phyloP scores from a whole-genome alignment of 2,329 filamentous ascomycete genomes.

The Diatrype stigma region DNA sequence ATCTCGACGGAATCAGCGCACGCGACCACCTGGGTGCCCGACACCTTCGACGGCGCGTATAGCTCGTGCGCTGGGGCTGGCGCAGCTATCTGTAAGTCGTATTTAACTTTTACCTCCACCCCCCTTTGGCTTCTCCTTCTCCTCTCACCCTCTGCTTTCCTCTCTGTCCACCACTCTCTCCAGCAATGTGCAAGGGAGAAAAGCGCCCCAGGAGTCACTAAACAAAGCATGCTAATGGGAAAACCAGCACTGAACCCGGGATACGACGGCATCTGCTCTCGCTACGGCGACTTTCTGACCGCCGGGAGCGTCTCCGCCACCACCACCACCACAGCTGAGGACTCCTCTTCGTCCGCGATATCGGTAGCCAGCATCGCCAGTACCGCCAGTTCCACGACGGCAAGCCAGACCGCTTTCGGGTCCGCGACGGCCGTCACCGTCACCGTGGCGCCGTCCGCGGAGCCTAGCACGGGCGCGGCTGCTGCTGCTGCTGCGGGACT shows the following conservation, averaged over 20 bases:
- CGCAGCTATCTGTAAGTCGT: background rate
- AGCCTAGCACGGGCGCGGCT: background rate
- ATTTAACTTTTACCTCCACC: background rate
- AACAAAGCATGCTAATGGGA: background rate
- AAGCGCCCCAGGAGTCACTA: too few species aligned
- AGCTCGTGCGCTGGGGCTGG: conserved; percentile 6
- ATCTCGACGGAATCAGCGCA: background rate
- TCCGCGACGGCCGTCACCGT: conserved; percentile 4
- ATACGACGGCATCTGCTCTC: background rate
- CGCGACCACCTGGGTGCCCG: conserved; percentile 3
- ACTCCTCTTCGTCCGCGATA: background rate
- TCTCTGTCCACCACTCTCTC: too few species aligned
- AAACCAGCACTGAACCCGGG: background rate
- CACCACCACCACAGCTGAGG: background rate
- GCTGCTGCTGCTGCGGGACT: conserved; percentile 1
- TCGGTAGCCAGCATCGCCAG: too few species aligned
- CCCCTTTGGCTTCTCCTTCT: background rate
- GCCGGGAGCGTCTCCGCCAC: background rate
- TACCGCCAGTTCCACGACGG: too few species aligned
- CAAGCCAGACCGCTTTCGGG: background rate
- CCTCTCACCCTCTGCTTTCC: too few species aligned
- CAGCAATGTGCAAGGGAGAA: too few species aligned
- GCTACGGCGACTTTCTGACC: conserved; percentile 2
- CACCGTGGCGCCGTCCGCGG: conserved; percentile 1
- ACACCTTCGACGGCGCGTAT: conserved; percentile 3